Evolutionary conservation across 345 rosid genomes (phyloP).

Genomic region (Eucalyptus decipiens): DNA sequence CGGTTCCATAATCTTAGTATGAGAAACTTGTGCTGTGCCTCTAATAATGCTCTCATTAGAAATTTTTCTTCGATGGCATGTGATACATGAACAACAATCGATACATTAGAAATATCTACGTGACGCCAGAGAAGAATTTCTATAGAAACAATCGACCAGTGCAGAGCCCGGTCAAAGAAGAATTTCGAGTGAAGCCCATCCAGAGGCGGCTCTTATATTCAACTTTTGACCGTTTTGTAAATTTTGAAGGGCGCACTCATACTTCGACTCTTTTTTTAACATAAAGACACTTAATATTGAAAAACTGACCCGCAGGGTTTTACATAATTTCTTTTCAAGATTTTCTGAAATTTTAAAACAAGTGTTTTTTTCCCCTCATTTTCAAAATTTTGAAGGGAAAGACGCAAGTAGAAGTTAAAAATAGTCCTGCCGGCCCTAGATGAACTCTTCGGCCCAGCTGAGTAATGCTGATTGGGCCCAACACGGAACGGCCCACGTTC

Average conservation of each 20-base stretch:
- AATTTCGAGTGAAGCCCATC: neutral
- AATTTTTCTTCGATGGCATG: neutral
- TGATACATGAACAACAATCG: neutral
- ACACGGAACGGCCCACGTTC: neutral
- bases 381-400: neutral
- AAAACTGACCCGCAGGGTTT: neutral
- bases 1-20: neutral
- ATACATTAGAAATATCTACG: neutral
- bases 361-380: neutral
- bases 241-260: neutral
- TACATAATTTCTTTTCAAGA: neutral
- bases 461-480: neutral
- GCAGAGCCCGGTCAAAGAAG: neutral
- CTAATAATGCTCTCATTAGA: neutral
- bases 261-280: neutral
- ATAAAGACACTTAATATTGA: neutral
- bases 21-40: neutral
- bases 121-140: neutral
- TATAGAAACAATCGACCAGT: accelerated
- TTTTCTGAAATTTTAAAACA: neutral
- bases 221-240: neutral
- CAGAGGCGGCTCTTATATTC: neutral
- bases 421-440: neutral
- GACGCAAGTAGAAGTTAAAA: neutral
- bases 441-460: neutral